Percentiles rank a stretch among this genome's conserved stretches.
Evolutionary conservation across 208 protist genomes (phyloP).

Genomic region (Naegleria fowleri): DNA sequence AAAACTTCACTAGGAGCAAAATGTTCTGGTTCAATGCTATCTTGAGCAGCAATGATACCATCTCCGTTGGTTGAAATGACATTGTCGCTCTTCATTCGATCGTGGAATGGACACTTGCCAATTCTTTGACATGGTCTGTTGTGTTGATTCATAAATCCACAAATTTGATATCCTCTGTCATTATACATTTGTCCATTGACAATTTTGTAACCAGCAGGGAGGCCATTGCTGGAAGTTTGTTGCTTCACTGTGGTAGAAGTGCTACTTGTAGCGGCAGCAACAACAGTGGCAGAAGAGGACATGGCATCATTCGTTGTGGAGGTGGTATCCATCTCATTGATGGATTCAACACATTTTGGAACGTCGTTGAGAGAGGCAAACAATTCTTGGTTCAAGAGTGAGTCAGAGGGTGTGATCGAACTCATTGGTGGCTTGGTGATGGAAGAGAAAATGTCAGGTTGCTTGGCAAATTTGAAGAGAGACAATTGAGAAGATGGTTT

Average conservation of each 20-base stretch:
- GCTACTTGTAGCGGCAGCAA: too few species aligned
- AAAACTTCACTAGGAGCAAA: background rate
- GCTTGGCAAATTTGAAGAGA: background rate
- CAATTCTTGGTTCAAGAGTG: background rate
- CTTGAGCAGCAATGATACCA: background rate
- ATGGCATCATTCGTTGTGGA: background rate
- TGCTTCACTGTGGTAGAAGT: background rate
- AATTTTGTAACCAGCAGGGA: background rate
- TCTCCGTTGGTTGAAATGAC: background rate
- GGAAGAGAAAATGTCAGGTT: background rate
- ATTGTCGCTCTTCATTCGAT: background rate
- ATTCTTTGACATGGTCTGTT: slow-evolving; percentile 29
- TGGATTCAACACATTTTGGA: background rate
- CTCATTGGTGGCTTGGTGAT: background rate
- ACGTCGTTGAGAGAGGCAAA: background rate
- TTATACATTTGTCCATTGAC: background rate
- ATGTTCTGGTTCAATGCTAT: background rate
- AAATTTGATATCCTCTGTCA: slow-evolving; percentile 13
- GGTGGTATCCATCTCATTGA: background rate
- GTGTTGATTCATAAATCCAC: slow-evolving; percentile 27
- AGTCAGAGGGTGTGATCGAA: background rate
- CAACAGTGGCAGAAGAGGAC: too few species aligned
- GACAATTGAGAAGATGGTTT: background rate
- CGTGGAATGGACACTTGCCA: slow-evolving; percentile 21
- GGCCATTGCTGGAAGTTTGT: too few species aligned